phyloP scores from a whole-genome alignment of 163 green algal species.

The Scenedesmus sp. region DNA sequence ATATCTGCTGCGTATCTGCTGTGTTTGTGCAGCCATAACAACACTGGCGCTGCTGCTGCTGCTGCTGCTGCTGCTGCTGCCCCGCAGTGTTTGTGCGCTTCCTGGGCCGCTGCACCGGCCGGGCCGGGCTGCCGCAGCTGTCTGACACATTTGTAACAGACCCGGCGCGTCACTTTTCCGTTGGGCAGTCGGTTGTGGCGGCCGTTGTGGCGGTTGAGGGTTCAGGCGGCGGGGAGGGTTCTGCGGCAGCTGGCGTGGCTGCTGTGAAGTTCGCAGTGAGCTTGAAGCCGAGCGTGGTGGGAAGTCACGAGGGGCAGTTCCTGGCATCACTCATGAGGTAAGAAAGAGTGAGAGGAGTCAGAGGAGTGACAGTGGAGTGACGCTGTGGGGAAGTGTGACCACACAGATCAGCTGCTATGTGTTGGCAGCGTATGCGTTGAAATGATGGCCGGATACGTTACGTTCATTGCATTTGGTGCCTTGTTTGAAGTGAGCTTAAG shows the following conservation, averaged over 20 bases:
- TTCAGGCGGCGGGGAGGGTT: background rate
- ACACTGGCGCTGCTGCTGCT: background rate
- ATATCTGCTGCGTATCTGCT: background rate
- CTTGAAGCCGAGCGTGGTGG: constrained; percentile 80
- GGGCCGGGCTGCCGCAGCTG: constrained; percentile 86
- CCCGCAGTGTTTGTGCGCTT: constrained; percentile 83
- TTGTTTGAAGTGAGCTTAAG: too few species aligned
- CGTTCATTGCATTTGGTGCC: too few species aligned
- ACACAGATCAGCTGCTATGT: too few species aligned
- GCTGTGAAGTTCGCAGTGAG: constrained; percentile 61
- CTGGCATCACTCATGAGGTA: constrained; percentile 72
- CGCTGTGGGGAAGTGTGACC: too few species aligned
- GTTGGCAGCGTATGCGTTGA: too few species aligned
- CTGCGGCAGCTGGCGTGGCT: constrained; percentile 62
- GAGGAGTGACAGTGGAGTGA: background rate
- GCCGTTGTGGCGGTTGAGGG: constrained; percentile 31
- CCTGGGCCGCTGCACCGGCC: constrained; percentile 81
- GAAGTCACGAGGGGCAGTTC: constrained; percentile 65
- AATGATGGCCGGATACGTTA: too few species aligned
- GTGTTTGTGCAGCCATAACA: too few species aligned
- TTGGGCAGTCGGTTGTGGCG: constrained; percentile 83
- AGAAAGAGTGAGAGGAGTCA: background rate
- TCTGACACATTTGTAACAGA: constrained; percentile 89
- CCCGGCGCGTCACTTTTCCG: constrained; percentile 68
- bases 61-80: background rate